Evolutionary conservation across 2,329 filamentous ascomycete species (phyloP), one percentile per base, ranked within the genome.

Genomic region (Dryadomyces sulphureus): DNA sequence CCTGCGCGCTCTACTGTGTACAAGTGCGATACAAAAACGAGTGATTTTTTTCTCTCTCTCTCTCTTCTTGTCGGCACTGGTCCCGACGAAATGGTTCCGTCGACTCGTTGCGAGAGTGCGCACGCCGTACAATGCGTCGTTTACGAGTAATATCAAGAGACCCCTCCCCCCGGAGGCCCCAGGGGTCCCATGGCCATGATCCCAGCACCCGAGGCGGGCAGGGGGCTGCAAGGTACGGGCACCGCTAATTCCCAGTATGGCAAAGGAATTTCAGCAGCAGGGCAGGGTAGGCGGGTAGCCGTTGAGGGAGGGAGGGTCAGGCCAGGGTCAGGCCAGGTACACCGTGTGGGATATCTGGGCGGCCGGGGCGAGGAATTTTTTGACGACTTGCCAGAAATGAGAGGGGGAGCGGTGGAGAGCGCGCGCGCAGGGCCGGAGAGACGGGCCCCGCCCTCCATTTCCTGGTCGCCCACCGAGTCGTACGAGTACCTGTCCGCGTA

Each of bases 341-440:
- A 25, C 27, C 11, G 9, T 9, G 27, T 32, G 16, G 27, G 27
- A 9, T 4, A 16, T 11, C 21, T 17, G n/a, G 21, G 38, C 21
- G 38, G 5, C 5, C 24, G 25, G 25, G 9, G 17, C 38, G 21
- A 40, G 39, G 24, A 41, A 41, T 45, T 35, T 45, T 17, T 25
- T 35, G 20, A 11, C 9, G 21, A 21, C n/a, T 9, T 30, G 16
- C 6, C 22, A 39, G 30, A 45, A 36, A 45, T 45, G 43, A 45
- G 43, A 45, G 43, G 43, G 43, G 43, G 17, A 22, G 32, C 24
- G 19, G 43, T 45, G 43, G 43, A 21, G 42, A 17, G 21, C 14
- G 39, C 20, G 38, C 38, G 20, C 16, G 38, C 22, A 41, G 39
- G 4, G 9, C 27, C 9, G 27, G 27, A 32, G 27, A 32, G 27